Evolutionary conservation across 1,284 basidiomycete genomes (phyloP).

Genomic region (Sanghuangporus baumii): DNA sequence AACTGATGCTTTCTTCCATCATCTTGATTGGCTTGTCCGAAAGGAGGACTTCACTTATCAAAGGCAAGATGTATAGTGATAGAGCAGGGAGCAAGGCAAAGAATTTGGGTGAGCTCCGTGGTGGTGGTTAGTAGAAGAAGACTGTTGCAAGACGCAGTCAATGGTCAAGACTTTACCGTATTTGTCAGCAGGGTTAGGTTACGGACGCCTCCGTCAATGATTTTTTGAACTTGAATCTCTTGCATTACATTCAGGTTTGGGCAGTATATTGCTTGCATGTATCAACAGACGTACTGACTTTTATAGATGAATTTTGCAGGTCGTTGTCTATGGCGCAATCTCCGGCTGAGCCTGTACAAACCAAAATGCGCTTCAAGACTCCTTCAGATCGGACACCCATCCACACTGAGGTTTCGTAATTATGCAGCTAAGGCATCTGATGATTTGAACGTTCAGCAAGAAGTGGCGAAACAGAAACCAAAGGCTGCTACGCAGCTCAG

Average conservation of each 20-base stretch:
- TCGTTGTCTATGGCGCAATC: constrained; percentile 3
- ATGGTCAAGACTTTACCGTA: neutral
- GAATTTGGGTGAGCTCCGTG: neutral
- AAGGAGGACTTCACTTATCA: neutral
- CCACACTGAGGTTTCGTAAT: neutral
- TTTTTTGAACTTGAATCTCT: too few species aligned
- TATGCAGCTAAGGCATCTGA: neutral
- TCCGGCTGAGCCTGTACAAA: constrained; percentile 1
- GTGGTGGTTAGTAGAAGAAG: neutral
- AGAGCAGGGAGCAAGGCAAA: neutral
- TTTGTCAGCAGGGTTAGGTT: neutral
- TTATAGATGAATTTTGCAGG: constrained; percentile 14
- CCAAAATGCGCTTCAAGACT: constrained; percentile 4
- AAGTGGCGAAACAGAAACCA: constrained; percentile 50
- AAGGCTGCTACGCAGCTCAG: constrained; percentile 73
- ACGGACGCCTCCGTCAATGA: neutral
- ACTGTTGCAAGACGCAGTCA: neutral
- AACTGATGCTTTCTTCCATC: constrained; percentile 84
- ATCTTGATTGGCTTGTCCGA: neutral
- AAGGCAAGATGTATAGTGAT: neutral
- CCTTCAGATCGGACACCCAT: neutral
- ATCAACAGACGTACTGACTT: neutral
- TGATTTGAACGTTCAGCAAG: neutral
- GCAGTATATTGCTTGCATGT: neutral
- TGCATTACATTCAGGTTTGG: too few species aligned